Conservation (phyloP, 75 land plant genomes). For the Adiantum capillusveneris region DNA sequence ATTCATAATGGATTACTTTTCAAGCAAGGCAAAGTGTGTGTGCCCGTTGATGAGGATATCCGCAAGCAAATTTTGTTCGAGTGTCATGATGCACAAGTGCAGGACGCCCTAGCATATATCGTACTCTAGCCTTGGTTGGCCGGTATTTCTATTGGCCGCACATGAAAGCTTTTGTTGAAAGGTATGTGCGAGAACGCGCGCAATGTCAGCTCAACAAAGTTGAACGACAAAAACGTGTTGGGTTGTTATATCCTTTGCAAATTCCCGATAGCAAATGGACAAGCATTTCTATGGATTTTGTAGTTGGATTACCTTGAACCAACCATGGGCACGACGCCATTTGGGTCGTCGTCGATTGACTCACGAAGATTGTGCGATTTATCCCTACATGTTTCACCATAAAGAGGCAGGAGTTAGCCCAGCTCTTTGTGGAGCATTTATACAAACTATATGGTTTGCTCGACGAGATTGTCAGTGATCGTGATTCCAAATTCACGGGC, state of each 20-base stretch:
- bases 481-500: constrained; percentile 15
- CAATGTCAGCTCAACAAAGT: constrained; percentile 3
- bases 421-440: constrained; percentile 11
- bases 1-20: not conserved
- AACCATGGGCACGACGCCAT: not conserved
- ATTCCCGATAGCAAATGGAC: constrained; percentile 10
- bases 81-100: constrained; percentile 2
- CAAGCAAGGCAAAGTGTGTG: not conserved
- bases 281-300: constrained; percentile 13
- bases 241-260: constrained; percentile 9
- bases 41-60: not conserved
- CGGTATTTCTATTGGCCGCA: constrained; percentile 5
- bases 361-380: not conserved
- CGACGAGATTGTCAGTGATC: constrained; percentile 16
- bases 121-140: constrained; percentile 1
- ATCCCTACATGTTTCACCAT: not conserved
- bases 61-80: not conserved
- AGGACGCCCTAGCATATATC: not conserved
- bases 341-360: constrained; percentile 2
- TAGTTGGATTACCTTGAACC: constrained; percentile 1
- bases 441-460: constrained; percentile 15
- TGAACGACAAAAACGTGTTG: not conserved
- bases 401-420: not conserved
- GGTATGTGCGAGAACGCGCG: not conserved
- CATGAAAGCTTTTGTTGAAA: constrained; percentile 1